phyloP scores from a whole-genome alignment of 2,329 filamentous ascomycete genomes.

The Fusarium tupiense region DNA sequence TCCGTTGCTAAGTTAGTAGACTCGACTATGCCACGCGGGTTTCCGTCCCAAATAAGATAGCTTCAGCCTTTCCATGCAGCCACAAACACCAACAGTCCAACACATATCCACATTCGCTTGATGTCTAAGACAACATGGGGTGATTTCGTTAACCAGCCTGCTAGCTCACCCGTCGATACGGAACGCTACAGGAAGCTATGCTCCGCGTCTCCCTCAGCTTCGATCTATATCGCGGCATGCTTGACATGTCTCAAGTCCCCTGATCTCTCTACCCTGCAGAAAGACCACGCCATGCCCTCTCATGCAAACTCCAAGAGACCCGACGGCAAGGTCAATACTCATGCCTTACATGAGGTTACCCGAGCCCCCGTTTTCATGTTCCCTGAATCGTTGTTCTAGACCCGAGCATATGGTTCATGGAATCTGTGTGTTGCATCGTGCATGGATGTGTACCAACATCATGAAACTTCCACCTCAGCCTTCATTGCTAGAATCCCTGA shows the following conservation, averaged over 20 bases:
- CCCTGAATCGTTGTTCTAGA: neutral
- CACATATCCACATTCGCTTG: neutral
- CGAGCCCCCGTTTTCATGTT: constrained; percentile 11
- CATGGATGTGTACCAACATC: constrained; percentile 1
- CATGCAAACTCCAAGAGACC: neutral
- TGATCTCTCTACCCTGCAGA: constrained; percentile 15
- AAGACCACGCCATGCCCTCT: neutral
- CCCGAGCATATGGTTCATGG: neutral
- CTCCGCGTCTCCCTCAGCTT: constrained; percentile 6
- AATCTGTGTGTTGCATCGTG: neutral
- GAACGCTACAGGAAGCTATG: constrained; percentile 26
- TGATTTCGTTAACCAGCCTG: neutral
- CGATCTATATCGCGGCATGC: neutral
- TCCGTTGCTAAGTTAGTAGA: constrained; percentile 1
- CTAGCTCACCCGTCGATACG: constrained; percentile 11
- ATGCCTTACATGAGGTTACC: constrained; percentile 15
- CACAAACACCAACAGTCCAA: constrained; percentile 3
- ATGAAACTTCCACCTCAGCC: neutral
- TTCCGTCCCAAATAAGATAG: constrained; percentile 24
- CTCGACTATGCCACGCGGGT: constrained; percentile 30
- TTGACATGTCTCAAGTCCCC: constrained; percentile 13
- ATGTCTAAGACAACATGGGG: neutral
- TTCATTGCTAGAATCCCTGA: constrained; percentile 8
- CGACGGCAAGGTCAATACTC: neutral
- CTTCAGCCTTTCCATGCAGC: constrained; percentile 26